Evolutionary conservation across 1,139 yeast species (phyloP).

Genomic region (Saccharomyces hybrid): DNA sequence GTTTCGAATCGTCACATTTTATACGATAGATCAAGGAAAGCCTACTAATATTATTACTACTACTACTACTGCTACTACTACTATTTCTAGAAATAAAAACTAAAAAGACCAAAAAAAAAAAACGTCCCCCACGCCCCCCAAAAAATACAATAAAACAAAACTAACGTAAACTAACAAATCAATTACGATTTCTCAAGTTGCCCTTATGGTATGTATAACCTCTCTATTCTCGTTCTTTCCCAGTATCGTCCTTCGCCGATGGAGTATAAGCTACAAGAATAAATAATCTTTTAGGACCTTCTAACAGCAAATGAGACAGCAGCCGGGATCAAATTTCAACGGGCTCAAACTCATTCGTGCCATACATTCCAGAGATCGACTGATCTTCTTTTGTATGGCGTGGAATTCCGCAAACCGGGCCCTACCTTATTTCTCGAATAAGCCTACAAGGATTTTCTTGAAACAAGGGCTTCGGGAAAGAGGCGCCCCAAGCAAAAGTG

Average conservation of each 20-base stretch:
- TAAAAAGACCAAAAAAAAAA: neutral
- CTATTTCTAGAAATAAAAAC: neutral
- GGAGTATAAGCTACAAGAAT: neutral
- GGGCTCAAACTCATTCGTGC: neutral
- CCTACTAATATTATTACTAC: neutral
- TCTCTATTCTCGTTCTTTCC: neutral
- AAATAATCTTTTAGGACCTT: neutral
- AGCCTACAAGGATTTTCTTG: neutral
- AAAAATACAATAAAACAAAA: neutral
- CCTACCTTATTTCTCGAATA: neutral
- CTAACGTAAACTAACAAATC: neutral
- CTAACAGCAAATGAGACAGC: neutral
- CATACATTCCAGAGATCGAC: neutral
- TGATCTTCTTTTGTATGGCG: neutral
- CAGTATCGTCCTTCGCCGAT: neutral
- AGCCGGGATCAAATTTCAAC: neutral
- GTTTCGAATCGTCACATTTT: neutral
- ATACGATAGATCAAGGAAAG: neutral
- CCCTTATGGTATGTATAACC: neutral
- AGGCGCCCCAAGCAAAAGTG: neutral
- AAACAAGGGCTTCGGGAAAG: conserved; percentile 1
- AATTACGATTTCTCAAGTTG: neutral
- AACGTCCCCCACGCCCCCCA: neutral
- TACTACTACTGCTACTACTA: neutral
- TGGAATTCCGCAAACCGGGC: neutral